Percentiles rank a stretch among this genome's conserved stretches.
Conservation (phyloP, 441 rosid genomes). For the Isatis lusitanica region DNA sequence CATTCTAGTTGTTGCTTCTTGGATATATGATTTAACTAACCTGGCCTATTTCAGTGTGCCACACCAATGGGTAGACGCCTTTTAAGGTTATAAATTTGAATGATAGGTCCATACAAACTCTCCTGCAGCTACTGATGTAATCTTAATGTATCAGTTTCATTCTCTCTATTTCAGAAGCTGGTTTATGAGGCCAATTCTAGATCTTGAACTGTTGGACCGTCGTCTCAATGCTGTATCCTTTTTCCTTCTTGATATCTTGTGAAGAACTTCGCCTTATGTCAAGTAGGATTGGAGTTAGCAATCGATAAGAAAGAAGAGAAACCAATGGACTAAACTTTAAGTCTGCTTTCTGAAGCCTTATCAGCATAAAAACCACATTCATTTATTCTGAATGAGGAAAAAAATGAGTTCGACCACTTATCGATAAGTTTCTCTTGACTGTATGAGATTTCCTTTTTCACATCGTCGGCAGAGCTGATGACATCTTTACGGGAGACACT, state of each 20-base stretch:
- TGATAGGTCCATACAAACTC: constrained; percentile 19
- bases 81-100: constrained; percentile 57
- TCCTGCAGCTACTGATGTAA: constrained; percentile 10
- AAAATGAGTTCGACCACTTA: background rate
- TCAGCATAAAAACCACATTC: background rate
- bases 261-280: constrained; percentile 22
- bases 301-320: constrained; percentile 16
- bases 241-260: constrained; percentile 18
- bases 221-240: constrained; percentile 97
- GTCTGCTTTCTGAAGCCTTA: constrained; percentile 21
- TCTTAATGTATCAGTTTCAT: constrained; percentile 26
- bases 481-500: constrained; percentile 76
- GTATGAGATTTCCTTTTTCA: constrained; percentile 82
- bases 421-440: constrained; percentile 44
- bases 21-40: constrained; percentile 38
- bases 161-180: constrained; percentile 64
- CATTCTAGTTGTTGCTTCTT: constrained; percentile 31
- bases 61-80: constrained; percentile 92
- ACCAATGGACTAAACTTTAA: background rate
- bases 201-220: constrained; percentile 65
- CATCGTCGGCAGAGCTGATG: constrained; percentile 78
- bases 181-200: constrained; percentile 96
- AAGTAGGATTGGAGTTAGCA: constrained; percentile 11
- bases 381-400: background rate
- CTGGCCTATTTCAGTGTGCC: constrained; percentile 67